These are phyloP conservation scores for Penicillium sp. DNA, from an alignment of 2,329 filamentous ascomycete genomes.

Conservation along the genomic window DNA sequence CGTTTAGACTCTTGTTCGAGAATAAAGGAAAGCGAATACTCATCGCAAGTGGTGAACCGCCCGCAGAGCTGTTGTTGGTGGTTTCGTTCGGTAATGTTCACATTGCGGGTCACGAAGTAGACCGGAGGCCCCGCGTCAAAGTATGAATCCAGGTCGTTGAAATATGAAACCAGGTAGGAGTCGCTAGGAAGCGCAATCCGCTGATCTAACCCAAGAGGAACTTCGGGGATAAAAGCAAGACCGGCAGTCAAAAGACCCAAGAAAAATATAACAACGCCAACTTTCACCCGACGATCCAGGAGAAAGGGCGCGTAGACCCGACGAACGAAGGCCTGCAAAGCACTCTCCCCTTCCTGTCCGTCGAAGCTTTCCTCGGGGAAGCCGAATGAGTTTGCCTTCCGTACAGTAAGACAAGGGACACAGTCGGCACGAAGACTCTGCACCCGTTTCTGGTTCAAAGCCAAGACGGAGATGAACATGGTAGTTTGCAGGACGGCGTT, in stretches of 20 bases:
- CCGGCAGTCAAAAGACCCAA: conserved; percentile 82
- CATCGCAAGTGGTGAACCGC: conserved; percentile 83
- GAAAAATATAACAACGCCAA: conserved; percentile 73
- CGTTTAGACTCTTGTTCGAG: conserved; percentile 93
- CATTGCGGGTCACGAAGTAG: conserved; percentile 84
- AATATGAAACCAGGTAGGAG: conserved; percentile 93
- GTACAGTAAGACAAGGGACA: conserved; percentile 82
- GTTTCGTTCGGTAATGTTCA: conserved; percentile 71
- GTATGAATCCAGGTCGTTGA: conserved; percentile 92
- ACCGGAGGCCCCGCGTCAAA: conserved; percentile 89
- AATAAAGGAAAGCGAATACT: conserved; percentile 80
- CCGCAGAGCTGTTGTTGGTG: conserved; percentile 87
- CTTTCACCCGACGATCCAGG: conserved; percentile 76
- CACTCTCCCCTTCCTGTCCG: conserved; percentile 72
- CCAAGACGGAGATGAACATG: conserved; percentile 89
- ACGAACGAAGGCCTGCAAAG: conserved; percentile 82
- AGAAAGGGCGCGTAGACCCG: conserved; percentile 82
- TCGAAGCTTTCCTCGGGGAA: conserved; percentile 68
- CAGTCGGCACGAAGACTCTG: conserved; percentile 88
- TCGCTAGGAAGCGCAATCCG: conserved; percentile 89
- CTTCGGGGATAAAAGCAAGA: conserved; percentile 76
- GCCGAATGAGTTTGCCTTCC: conserved; percentile 65
- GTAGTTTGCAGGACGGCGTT: conserved; percentile 97
- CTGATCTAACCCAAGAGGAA: conserved; percentile 88
- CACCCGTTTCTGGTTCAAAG: conserved; percentile 85